phyloP scores from a whole-genome alignment of 2,329 filamentous ascomycete genomes.

The Xylariaceae sp. region DNA sequence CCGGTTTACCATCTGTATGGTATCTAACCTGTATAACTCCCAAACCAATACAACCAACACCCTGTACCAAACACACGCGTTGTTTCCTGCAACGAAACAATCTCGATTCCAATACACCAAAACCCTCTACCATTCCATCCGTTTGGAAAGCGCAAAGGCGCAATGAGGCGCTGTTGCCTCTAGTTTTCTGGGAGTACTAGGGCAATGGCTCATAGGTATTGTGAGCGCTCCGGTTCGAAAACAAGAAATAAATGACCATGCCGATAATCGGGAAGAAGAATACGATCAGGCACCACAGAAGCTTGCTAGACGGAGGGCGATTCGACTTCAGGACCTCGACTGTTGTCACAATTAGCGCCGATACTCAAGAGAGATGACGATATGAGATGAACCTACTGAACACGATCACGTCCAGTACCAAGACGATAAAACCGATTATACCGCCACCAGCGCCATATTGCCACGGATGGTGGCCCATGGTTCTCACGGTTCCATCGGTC shows the following conservation, averaged over 20 bases:
- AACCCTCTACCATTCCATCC: too few relatives aligned
- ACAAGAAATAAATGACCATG: constrained; percentile 58
- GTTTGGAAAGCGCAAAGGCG: too few relatives aligned
- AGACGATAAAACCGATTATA: constrained; percentile 54
- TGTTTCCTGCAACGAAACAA: too few relatives aligned
- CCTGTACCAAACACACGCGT: too few relatives aligned
- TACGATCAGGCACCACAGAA: constrained; percentile 58
- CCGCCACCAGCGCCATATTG: constrained; percentile 58
- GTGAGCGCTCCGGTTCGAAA: constrained; percentile 56
- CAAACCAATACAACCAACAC: too few relatives aligned
- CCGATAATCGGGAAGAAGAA: constrained; percentile 61
- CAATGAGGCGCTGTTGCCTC: too few relatives aligned
- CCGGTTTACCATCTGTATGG: too few relatives aligned
- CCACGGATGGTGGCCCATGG: constrained; percentile 39
- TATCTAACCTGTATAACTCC: too few relatives aligned
- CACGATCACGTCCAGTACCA: constrained; percentile 58
- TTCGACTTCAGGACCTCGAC: constrained; percentile 62
- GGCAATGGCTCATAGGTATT: constrained; percentile 31
- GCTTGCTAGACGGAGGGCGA: constrained; percentile 51
- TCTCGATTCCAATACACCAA: too few relatives aligned
- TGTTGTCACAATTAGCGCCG: constrained; percentile 28
- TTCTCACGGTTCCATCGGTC: constrained; percentile 34
- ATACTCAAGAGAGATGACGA: neutral
- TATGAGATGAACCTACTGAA: constrained; percentile 46
- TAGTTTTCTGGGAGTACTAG: neutral